These are phyloP conservation scores for Hippophae rhamnoides DNA, from an alignment of 306 rosid genomes.

Conservation along the genomic window DNA sequence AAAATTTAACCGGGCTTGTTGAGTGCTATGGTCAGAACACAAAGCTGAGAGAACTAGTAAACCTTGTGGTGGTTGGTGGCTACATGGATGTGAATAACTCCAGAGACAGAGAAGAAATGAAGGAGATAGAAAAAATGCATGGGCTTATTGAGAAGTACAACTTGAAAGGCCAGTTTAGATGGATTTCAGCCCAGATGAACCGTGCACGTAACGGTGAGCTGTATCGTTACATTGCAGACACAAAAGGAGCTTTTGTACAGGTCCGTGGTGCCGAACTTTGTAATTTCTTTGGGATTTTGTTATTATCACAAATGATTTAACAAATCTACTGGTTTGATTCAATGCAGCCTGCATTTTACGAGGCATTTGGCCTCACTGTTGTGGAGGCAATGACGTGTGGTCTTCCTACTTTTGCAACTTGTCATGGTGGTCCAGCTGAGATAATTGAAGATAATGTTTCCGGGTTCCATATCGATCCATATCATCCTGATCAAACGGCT, in stretches of 20 bases:
- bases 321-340: background rate
- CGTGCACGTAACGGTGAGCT: conserved; percentile 95
- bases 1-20: conserved; percentile 75
- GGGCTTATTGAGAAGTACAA: conserved; percentile 42
- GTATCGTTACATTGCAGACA: conserved; percentile 83
- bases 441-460: conserved; percentile 77
- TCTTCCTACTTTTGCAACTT: conserved; percentile 84
- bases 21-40: conserved; percentile 63
- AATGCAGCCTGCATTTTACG: conserved; percentile 90
- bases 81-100: conserved; percentile 66
- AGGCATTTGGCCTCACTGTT: conserved; percentile 96
- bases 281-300: background rate
- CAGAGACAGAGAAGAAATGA: conserved; percentile 78
- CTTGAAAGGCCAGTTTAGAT: conserved; percentile 63
- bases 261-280: conserved; percentile 22
- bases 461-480: conserved; percentile 89
- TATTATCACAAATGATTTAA: background rate
- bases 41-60: conserved; percentile 72
- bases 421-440: conserved; percentile 96
- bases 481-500: conserved; percentile 70
- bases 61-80: conserved; percentile 81
- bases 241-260: conserved; percentile 81
- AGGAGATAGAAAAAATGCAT: conserved; percentile 92
- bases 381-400: conserved; percentile 95
- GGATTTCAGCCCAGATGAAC: conserved; percentile 80